Base-by-base conservation (phyloP, 179 eudicot genomes). In the Sideroxylon spinosum region DNA sequence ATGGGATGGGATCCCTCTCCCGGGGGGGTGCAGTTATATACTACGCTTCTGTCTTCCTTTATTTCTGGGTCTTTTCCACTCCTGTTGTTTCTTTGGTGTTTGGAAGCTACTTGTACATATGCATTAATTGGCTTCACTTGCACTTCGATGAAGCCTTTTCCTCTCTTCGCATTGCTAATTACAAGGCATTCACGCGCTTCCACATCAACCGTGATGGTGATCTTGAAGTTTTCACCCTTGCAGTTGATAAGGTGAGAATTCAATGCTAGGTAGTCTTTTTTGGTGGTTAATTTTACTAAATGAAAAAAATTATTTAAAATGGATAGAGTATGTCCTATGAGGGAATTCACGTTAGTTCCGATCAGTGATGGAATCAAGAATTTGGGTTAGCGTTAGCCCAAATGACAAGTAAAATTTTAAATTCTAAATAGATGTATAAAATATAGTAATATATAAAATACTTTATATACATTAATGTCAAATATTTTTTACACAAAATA, bases 101-200 rank as follows among this genome's bases (percentile, higher is more conserved):
- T 49, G 98, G 98, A 78, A 93, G 97, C 88, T 95, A 95, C 82
- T 82, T 95, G 80, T 95, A 93, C 80, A 78, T 93, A n/a, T 95
- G 95, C 78, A 88, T 95, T 85, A 95, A 93, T 65, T 95, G 98
- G 97, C 85, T 95, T 73, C 95, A 95, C 89, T 57, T 93, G 14
- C 98, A 95, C 80, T 95, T 95, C 60, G 97, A 95, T 66, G 98
- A 95, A 88, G 97, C 97, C 16, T 93, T 95, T 87, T 95, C 97
- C 49, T 93, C 97, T 66, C 91, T 93, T 49, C 92, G 97, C 13
- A 93, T 91, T 61, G 99, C 99, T 29, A 96, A 96, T 81, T 96
- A 96, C 88, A 96, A 96, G 86, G 84, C 97, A 20, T 96, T 96
- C 75, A 94, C 98, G 49, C 94, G 99, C 77, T 91, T 96, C 86